Base-by-base conservation (phyloP, 441 rosid genomes). In the Pelargonium fulgidum region DNA sequence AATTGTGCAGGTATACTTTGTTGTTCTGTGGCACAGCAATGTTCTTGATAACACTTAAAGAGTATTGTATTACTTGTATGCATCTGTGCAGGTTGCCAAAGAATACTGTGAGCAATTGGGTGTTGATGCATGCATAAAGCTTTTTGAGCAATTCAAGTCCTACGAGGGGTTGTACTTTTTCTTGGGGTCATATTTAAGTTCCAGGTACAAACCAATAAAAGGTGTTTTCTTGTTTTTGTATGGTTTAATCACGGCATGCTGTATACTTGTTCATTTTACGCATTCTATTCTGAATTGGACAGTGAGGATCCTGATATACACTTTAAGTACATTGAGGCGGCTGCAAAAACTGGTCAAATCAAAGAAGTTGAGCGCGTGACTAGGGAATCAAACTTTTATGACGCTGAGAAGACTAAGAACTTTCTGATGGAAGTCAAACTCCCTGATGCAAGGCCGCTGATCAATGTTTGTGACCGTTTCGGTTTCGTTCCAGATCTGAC, bases 321-420 rank as follows among this genome's bases (percentile, higher is more conserved):
- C 75, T 93, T 89, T 83, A 93, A 89, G 83, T 93, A 91, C 83
- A 93, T 93, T 20, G 98, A 93, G 75, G 90, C 98, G 3, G 98
- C 97, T 58, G 95, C 98, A 7, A 91, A 89, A 83, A 93, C 96
- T 3, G 98, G 98, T 54, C 98, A 93, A 76, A 88, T 93, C 73
- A 93, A 93, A 73, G 98, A 93, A 83, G 98, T 93, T 66, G 97
- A 93, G 79, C 99, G 97, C 17, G 99, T 94, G 62, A 91, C 97
- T 52, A 84, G 99, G 68, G 99, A 94, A 79, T 91, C 99, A 66
- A 91, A 91, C 69, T 91, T 90, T 69, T 93, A 93, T 79, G 97
- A 93, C 66, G 83, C 99, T 72, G 96, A 91, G 76, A 93, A 93
- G 91, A 86, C 96, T 0, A 93, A 91, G 81, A 93, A 88, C 84